These are phyloP conservation scores for Ziziphus jujuba DNA, from an alignment of 306 rosid species.

Conservation along the genomic window DNA sequence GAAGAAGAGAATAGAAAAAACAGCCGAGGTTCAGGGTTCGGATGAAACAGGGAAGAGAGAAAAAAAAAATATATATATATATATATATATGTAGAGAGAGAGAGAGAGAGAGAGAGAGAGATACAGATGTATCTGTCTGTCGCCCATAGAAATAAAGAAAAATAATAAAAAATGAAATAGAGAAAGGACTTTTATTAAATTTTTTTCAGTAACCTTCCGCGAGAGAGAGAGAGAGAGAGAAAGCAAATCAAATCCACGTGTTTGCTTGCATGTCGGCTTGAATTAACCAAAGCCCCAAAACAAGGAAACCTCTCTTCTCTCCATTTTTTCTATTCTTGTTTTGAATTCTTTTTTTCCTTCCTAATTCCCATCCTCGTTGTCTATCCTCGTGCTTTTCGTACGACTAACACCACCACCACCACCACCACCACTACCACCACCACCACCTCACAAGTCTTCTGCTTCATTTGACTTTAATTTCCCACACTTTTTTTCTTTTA, in stretches of 20 bases:
- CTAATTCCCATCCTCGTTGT: background rate
- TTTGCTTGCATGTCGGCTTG: constrained; percentile 16
- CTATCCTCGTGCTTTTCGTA: constrained; percentile 4
- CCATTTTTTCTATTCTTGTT: no score
- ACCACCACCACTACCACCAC: no score
- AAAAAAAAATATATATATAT: no score
- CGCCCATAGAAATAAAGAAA: background rate
- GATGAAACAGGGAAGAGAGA: no score
- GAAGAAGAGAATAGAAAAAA: background rate
- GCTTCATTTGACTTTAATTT: no score
- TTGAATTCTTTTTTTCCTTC: background rate
- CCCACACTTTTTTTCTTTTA: no score
- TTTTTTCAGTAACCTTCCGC: background rate
- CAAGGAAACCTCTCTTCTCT: background rate
- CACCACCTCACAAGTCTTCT: no score
- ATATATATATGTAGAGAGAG: no score
- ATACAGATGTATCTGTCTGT: constrained; percentile 4
- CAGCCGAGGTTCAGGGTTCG: no score
- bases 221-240: background rate
- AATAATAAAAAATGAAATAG: no score
- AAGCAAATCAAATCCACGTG: constrained; percentile 2
- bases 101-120: background rate
- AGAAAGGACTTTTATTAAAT: no score
- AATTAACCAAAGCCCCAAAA: constrained; percentile 6
- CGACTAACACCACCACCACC: no score